phyloP scores from a whole-genome alignment of 371 early-diverging fungal genomes.

The Phascolomyces articulosus region DNA sequence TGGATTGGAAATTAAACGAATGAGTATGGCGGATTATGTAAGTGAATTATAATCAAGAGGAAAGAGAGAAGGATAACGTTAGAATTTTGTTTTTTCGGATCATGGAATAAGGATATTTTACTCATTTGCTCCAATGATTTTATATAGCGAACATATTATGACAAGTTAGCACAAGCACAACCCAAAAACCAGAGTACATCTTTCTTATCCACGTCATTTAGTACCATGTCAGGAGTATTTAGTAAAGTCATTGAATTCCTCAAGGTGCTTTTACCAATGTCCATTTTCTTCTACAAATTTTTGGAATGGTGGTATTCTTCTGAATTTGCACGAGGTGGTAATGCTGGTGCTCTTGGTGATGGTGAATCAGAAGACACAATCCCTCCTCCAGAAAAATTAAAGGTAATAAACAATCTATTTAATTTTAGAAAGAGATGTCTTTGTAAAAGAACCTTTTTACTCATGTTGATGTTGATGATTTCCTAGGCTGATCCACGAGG shows the following conservation, averaged over 20 bases:
- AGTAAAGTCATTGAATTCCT: conserved; percentile 69
- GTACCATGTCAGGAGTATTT: conserved; percentile 32
- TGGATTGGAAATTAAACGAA: conserved; percentile 76
- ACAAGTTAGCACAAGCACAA: conserved; percentile 24
- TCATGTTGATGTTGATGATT: no score
- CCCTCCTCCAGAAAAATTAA: conserved; percentile 69
- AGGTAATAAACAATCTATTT: conserved; percentile 32
- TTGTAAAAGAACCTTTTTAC: no score
- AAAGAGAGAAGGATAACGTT: no score
- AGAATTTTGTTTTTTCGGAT: neutral
- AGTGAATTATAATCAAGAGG: conserved; percentile 26
- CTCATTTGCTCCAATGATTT: neutral
- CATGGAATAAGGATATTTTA: neutral
- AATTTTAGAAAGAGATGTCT: neutral
- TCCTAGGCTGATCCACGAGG: conserved; percentile 83
- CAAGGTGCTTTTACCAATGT: conserved; percentile 80
- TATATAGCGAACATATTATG: conserved; percentile 43
- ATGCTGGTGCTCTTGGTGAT: conserved; percentile 33
- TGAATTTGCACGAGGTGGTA: conserved; percentile 59
- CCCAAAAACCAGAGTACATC: conserved; percentile 1
- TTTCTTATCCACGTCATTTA: conserved; percentile 19
- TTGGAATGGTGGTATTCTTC: conserved; percentile 95
- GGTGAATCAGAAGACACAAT: conserved; percentile 30
- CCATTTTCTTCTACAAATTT: conserved; percentile 91
- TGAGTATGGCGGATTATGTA: conserved; percentile 84